Percentiles rank a stretch among this genome's conserved stretches.
phyloP scores from a whole-genome alignment of 2,329 filamentous ascomycete species.

The Rachicladosporium sp. region DNA sequence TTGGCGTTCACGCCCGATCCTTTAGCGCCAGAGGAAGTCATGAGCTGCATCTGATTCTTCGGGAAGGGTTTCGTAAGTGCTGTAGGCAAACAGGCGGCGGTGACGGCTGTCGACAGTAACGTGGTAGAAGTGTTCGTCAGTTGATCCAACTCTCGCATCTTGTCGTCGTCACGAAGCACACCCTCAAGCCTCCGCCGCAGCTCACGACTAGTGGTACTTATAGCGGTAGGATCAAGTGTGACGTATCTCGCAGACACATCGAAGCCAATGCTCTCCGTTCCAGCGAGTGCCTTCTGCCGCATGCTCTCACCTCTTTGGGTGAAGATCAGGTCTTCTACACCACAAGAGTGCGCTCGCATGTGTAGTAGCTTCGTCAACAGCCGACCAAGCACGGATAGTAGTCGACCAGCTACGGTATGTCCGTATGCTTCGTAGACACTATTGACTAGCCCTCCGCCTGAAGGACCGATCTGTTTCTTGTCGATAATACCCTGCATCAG shows the following conservation, averaged over 20 bases:
- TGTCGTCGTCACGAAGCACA: conserved; percentile 78
- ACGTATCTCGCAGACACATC: conserved; percentile 81
- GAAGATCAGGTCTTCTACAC: conserved; percentile 87
- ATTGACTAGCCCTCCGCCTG: conserved; percentile 76
- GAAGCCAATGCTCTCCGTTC: conserved; percentile 58
- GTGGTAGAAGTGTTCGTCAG: conserved; percentile 63
- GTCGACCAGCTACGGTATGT: conserved; percentile 69
- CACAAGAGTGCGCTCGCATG: conserved; percentile 92
- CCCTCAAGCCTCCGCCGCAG: conserved; percentile 72
- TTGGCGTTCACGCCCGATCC: conserved; percentile 89
- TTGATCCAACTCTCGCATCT: conserved; percentile 81
- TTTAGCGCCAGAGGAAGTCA: conserved; percentile 95
- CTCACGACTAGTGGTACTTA: conserved; percentile 53
- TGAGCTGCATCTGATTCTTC: conserved; percentile 96
- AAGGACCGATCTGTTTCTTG: conserved; percentile 87
- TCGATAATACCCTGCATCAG: conserved; percentile 85
- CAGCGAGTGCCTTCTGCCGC: conserved; percentile 55
- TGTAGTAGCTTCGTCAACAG: conserved; percentile 80
- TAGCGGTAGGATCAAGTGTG: conserved; percentile 55
- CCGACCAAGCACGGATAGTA: conserved; percentile 80
- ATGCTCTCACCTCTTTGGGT: conserved; percentile 65
- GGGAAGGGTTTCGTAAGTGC: conserved; percentile 87
- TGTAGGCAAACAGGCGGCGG: conserved; percentile 62
- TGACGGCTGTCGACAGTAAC: conserved; percentile 65
- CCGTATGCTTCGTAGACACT: conserved; percentile 90